Base-by-base conservation (phyloP, 345 rosid species). In the Limnanthes douglasii region DNA sequence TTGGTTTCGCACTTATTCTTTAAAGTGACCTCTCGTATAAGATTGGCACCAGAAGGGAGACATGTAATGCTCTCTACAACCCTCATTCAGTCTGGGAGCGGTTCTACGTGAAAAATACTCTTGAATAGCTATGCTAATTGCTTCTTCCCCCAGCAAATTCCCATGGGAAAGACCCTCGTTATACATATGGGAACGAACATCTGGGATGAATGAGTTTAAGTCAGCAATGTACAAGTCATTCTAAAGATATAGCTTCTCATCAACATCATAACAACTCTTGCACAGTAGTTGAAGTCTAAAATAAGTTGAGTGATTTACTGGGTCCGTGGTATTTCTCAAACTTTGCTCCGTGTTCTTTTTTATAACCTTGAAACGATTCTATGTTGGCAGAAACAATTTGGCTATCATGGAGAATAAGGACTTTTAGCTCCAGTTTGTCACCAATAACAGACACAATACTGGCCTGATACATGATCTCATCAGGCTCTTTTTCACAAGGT, bases 161-260 rank as follows among this genome's bases (percentile, higher is more conserved):
- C 98, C 94, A 62, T 90, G 95, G 56, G 86, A 79, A 21, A 84
- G 75, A 46, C 84, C 92, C 56, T 84, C 95, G 17, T 79, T 65
- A 35, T 50, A 80, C 44, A 90, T 68, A 95, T 80, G 86, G 43
- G 98, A 90, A 47, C 61, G 84, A 41, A 90, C 66, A 41, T 64
- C 63, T 15, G 92, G 79, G 54, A 84, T 68, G 45, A 90, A 84
- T 59, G 67, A 55, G 53, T 30, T 68, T 65, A 90, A 64, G 61
- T 90, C 86, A 46, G 59, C 61, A 53, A 84, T 64, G 53, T 77
- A 68, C 48, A 90, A 35, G 42, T 73, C 78, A 37, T 51, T 59
- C 38, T 84, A 52, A 46, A 56, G 45, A 57, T 39, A 36, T 43
- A 74, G 70, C 70, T 84, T 90, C 63, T 90, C 98, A 38, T 90